A percentile compares a stretch with the other conserved stretches of the same genome.
phyloP scores from a whole-genome alignment of 1,139 yeast genomes.

The Diutina pseudorugosa region DNA sequence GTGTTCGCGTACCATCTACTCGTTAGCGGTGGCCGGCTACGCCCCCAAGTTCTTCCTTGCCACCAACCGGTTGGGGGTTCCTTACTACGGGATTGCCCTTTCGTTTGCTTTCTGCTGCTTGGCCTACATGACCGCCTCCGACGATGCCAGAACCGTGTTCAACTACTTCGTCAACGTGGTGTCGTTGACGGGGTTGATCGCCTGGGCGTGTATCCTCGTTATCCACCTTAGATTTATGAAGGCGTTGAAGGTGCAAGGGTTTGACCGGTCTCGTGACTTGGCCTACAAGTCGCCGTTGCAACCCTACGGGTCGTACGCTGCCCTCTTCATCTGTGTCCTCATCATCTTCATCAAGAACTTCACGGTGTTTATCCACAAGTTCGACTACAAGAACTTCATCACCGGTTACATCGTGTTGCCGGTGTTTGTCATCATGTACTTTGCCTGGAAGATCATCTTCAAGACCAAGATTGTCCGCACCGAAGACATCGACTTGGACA shows the following conservation, averaged over 20 bases:
- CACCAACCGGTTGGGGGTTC: slow-evolving; percentile 58
- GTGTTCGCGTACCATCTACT: slow-evolving; percentile 33
- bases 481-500: slow-evolving; percentile 49
- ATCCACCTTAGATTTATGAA: slow-evolving; percentile 9
- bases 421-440: slow-evolving; percentile 39
- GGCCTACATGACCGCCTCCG: slow-evolving; percentile 18
- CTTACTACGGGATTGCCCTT: slow-evolving; percentile 28
- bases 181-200: slow-evolving; percentile 18
- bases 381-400: slow-evolving; percentile 51
- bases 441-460: slow-evolving; percentile 46
- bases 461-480: slow-evolving; percentile 42
- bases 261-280: slow-evolving; percentile 26
- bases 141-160: slow-evolving; percentile 15
- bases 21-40: slow-evolving; percentile 33
- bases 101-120: slow-evolving; percentile 44
- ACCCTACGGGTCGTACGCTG: slow-evolving; percentile 51
- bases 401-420: slow-evolving; percentile 76
- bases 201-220: slow-evolving; percentile 17
- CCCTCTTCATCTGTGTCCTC: slow-evolving; percentile 40
- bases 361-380: slow-evolving; percentile 48
- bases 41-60: slow-evolving; percentile 33
- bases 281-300: slow-evolving; percentile 55
- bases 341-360: slow-evolving; percentile 63
- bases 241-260: slow-evolving; percentile 9
- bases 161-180: slow-evolving; percentile 18